Base-by-base conservation (phyloP, 352 stramenopile species). In the Salisapilia sapeloensis region DNA sequence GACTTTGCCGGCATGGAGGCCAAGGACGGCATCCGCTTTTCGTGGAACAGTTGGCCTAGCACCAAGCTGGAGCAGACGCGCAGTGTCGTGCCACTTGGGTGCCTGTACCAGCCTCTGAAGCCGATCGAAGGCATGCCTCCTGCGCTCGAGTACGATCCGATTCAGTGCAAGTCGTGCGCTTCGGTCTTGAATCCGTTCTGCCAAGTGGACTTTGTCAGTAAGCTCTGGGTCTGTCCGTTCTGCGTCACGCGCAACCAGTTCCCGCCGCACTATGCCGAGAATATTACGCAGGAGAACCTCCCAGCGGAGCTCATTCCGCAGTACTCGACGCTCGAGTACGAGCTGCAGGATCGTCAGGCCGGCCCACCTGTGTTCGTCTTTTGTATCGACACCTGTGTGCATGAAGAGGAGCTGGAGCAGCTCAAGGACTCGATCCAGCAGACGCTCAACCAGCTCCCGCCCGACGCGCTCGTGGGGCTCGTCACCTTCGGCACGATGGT, bases 191-290 rank as follows among this genome's bases (percentile, higher is more conserved):
- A 99, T 59, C 94, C 95, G 9, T 99, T 95, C 61, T 97, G 91
- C 52, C 92, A 98, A 47, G 81, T 99, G 18, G 96, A 99, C 58
- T 99, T 96, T 51, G 70, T 95, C 12, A 96, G 81, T 36, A 99
- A 99, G 63, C 70, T 99, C 27, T 99, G 96, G 96, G 93, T 94
- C 3, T 99, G 96, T 56, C 94, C 94, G 13, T 99, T 99, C 58
- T 99, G 96, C 60, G 74, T 97, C 41, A 93, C 74, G 33, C 75
- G 95, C 43, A 99, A 99, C 79, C 93, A 98, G 42, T 99, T 99
- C 55, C 96, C 78, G 16, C 76, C 74, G 38, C 79, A 87, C 44
- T 92, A 87, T 33, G 74, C 85, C 2, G 87, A 98, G 48, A 96
- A 97, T 53, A 98, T 98, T 49, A 96, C 89, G 24, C 93, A 99